phyloP scores from a whole-genome alignment of 2,329 filamentous ascomycete genomes.

The Pyricularia pennisetigena region DNA sequence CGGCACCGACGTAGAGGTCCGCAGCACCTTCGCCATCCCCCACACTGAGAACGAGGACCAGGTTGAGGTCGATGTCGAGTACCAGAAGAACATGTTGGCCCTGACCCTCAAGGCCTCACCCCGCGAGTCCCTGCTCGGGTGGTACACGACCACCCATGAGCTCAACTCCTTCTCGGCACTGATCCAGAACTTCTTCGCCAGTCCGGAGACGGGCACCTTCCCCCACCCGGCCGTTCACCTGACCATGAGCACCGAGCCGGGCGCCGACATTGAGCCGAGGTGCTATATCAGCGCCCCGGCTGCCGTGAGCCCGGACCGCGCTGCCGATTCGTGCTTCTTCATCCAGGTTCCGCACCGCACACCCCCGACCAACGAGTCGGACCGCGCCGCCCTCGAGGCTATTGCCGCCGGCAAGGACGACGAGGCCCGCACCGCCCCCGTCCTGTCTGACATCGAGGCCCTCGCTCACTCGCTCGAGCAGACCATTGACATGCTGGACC shows the following conservation, averaged over 20 bases:
- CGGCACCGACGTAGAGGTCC: conserved; percentile 91
- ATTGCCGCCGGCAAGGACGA: conserved; percentile 72
- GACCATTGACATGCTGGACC: conserved; percentile 80
- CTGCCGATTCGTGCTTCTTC: conserved; percentile 93
- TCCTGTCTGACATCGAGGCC: conserved; percentile 83
- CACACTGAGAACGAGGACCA: conserved; percentile 98
- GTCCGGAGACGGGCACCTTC: conserved; percentile 92
- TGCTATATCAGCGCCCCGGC: conserved; percentile 95
- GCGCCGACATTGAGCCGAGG: conserved; percentile 78
- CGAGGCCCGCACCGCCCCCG: conserved; percentile 61
- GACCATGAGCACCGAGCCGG: conserved; percentile 84
- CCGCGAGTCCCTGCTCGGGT: conserved; percentile 88
- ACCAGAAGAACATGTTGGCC: conserved; percentile 98
- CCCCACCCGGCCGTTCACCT: conserved; percentile 96
- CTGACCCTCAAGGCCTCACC: conserved; percentile 90
- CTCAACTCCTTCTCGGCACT: conserved; percentile 97
- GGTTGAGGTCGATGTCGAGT: conserved; percentile 99
- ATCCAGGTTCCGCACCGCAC: conserved; percentile 95
- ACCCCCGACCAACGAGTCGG: conserved; percentile 62
- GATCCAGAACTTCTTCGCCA: conserved; percentile 99
- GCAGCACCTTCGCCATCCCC: conserved; percentile 93
- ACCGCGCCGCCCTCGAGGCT: conserved; percentile 61
- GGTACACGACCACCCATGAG: conserved; percentile 96
- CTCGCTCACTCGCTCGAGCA: conserved; percentile 80
- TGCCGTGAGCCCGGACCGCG: conserved; percentile 87